These are phyloP conservation scores for Pseudonitzschia pungens DNA, from an alignment of 108 stramenopile genomes.

Conservation along the genomic window DNA sequence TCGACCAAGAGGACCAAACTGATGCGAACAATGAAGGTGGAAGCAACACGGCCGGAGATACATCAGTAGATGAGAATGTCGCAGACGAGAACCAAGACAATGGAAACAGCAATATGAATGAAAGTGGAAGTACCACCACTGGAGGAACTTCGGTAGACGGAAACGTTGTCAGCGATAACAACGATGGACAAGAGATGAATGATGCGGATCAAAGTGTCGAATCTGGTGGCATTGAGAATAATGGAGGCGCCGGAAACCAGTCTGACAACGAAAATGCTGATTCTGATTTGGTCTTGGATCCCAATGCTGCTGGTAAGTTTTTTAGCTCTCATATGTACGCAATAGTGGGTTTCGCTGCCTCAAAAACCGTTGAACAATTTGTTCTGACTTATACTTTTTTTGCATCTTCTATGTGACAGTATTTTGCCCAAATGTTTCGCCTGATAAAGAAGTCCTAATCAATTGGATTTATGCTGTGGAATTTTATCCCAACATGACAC, in stretches of 20 bases:
- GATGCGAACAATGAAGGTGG: not conserved
- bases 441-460: conserved; percentile 4
- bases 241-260: not conserved
- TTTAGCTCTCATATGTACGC: no score
- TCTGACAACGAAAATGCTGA: no score
- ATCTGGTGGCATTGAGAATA: no score
- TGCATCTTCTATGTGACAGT: not conserved
- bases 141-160: no score
- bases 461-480: conserved; percentile 34
- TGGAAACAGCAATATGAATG: not conserved
- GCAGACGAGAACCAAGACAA: not conserved
- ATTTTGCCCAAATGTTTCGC: conserved; percentile 24
- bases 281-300: no score
- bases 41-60: not conserved
- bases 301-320: conserved; percentile 1
- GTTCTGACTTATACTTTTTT: not conserved
- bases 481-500: conserved; percentile 2
- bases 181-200: no score
- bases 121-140: not conserved
- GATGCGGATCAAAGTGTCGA: not conserved
- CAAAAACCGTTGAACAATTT: not conserved
- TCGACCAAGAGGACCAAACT: no score
- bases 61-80: not conserved
- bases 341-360: not conserved
- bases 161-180: no score